Percentiles rank a stretch among this genome's conserved stretches.
Evolutionary conservation across 2,329 filamentous ascomycete species (phyloP).

Genomic region (Stachybotrys chartarum): DNA sequence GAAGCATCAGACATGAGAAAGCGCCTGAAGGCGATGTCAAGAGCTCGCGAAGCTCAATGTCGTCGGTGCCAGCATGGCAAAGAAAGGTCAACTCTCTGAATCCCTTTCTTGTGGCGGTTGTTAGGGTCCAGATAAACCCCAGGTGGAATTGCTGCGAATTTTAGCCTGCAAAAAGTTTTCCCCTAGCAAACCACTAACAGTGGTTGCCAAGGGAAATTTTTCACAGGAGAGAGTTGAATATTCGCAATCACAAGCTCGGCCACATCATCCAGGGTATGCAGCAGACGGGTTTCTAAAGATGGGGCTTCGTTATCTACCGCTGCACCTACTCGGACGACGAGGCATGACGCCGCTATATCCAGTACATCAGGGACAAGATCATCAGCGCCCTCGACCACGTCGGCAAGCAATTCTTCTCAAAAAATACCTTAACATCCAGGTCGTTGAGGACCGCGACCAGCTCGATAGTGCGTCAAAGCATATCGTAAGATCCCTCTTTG

Average conservation of each 20-base stretch:
- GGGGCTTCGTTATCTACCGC: constrained; percentile 11
- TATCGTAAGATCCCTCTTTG: neutral
- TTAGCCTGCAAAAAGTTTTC: neutral
- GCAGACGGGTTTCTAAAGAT: constrained; percentile 4
- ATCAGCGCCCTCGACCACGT: neutral
- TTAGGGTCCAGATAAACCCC: neutral
- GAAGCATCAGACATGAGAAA: constrained; percentile 3
- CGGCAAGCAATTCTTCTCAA: neutral
- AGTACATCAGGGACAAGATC: neutral
- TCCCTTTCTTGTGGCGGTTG: neutral
- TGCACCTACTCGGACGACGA: constrained; percentile 9
- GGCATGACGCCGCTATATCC: constrained; percentile 2
- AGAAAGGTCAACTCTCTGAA: constrained; percentile 4
- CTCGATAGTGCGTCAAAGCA: neutral
- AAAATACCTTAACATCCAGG: neutral
- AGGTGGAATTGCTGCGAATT: neutral
- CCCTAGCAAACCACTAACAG: constrained; percentile 1
- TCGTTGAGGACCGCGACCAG: neutral
- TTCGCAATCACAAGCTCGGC: neutral
- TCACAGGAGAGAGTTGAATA: neutral
- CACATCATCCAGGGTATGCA: constrained; percentile 1
- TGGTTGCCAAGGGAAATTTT: neutral
- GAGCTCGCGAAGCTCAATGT: constrained; percentile 6
- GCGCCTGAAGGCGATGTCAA: constrained; percentile 5
- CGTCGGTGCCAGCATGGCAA: constrained; percentile 1